These are phyloP conservation scores for Coemansia guatemalensis DNA, from an alignment of 192 early-diverging fungal genomes.

Conservation along the genomic window DNA sequence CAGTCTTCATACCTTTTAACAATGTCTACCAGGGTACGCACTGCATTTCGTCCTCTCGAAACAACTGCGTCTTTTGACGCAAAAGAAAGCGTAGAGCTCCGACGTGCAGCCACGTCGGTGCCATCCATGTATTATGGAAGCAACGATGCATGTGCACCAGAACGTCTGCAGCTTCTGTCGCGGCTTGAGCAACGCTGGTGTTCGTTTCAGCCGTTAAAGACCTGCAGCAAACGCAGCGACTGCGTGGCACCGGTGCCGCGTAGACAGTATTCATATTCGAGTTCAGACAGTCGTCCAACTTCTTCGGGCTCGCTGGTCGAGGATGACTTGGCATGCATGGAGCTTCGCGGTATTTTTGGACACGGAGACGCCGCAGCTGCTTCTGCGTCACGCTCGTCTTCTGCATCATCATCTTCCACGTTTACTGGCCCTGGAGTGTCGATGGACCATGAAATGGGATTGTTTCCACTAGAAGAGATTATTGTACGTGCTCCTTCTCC, in stretches of 20 bases:
- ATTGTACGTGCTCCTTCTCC: conserved; percentile 33
- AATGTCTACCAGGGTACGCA: conserved; percentile 47
- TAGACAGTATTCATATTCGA: conserved; percentile 8
- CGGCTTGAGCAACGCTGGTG: conserved; percentile 51
- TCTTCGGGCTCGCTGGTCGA: conserved; percentile 31
- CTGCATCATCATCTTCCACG: conserved; percentile 25
- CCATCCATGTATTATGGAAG: conserved; percentile 20
- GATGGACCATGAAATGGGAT: conserved; percentile 16
- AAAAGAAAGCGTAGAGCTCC: conserved; percentile 7
- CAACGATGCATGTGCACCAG: conserved; percentile 23
- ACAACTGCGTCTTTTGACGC: conserved; percentile 24
- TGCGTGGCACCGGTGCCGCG: conserved; percentile 46
- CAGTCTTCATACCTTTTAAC: not conserved
- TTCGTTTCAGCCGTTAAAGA: conserved; percentile 15
- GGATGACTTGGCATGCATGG: conserved; percentile 42
- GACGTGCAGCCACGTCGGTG: conserved; percentile 42
- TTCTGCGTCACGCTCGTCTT: conserved; percentile 30
- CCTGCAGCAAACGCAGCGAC: conserved; percentile 17
- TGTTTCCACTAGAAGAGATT: conserved; percentile 48
- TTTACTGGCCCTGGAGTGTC: conserved; percentile 2
- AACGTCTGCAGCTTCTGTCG: conserved; percentile 39
- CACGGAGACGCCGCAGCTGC: conserved; percentile 8
- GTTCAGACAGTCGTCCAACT: conserved; percentile 16
- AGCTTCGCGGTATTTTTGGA: conserved; percentile 49
- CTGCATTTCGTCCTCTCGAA: conserved; percentile 53